Percentiles rank a stretch among this genome's conserved stretches.
Evolutionary conservation across 2,329 filamentous ascomycete species (phyloP).

Genomic region (Nemania diffusa): DNA sequence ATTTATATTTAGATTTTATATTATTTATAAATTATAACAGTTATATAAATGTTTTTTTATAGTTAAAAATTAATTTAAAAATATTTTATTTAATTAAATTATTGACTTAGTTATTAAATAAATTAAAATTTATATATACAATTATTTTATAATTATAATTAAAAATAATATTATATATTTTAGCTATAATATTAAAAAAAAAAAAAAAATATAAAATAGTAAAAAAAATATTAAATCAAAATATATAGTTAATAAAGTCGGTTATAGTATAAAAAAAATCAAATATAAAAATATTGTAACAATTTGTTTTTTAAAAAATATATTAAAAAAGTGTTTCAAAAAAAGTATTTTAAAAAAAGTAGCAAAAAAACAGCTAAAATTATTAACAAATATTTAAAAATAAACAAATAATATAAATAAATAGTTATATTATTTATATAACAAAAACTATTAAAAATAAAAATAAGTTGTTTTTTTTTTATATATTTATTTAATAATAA

Average conservation of each 20-base stretch:
- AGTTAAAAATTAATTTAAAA: too few species aligned
- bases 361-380: too few species aligned
- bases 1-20: neutral
- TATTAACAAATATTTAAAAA: too few species aligned
- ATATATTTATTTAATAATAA: too few species aligned
- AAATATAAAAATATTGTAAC: too few species aligned
- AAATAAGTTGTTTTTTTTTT: too few species aligned
- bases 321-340: neutral
- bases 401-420: too few species aligned
- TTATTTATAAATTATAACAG: neutral
- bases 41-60: conserved; percentile 9
- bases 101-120: neutral
- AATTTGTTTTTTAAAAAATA: conserved; percentile 1
- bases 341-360: too few species aligned
- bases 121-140: neutral
- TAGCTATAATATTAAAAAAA: too few species aligned
- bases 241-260: neutral
- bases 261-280: too few species aligned
- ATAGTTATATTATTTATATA: too few species aligned
- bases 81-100: neutral
- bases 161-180: neutral
- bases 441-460: too few species aligned
- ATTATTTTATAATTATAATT: neutral
- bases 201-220: neutral
- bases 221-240: neutral